A percentile compares a stretch with the other conserved stretches of the same genome.
phyloP scores from a whole-genome alignment of 75 land plant species.

The Selaginella tamariscina region DNA sequence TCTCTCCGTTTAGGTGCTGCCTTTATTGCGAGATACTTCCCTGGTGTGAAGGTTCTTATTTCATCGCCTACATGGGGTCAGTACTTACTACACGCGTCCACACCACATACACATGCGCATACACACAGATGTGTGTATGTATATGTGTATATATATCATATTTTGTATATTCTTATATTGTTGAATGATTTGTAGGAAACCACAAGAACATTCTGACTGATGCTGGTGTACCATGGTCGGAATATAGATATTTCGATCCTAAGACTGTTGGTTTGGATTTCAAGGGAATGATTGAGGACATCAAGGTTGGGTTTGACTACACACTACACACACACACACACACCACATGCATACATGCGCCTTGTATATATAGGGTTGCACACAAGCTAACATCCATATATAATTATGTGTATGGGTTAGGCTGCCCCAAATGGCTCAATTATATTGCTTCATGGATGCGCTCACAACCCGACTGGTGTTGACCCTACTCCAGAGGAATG shows the following conservation, averaged over 20 bases:
- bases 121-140: too few species aligned
- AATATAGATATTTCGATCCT: constrained; percentile 91
- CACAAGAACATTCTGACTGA: constrained; percentile 98
- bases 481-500: constrained; percentile 97
- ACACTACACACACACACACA: too few species aligned
- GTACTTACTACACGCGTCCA: constrained; percentile 5
- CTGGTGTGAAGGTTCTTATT: constrained; percentile 67
- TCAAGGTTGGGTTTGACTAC: constrained; percentile 53
- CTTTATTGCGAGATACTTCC: constrained; percentile 80
- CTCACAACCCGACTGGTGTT: constrained; percentile 98
- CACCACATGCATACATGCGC: too few species aligned
- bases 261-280: constrained; percentile 93
- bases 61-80: constrained; percentile 98
- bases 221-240: constrained; percentile 94
- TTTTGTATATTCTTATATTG: too few species aligned
- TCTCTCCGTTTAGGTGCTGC: constrained; percentile 98
- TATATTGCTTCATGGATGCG: constrained; percentile 92
- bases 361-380: too few species aligned
- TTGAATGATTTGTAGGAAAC: constrained; percentile 71
- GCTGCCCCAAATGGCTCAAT: constrained; percentile 91
- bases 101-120: too few species aligned
- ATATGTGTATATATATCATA: too few species aligned
- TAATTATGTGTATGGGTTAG: constrained; percentile 18
- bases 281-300: constrained; percentile 89
- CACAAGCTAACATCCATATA: too few species aligned